These are phyloP conservation scores for Piromyces finnis DNA, from an alignment of 192 early-diverging fungal genomes.

Conservation along the genomic window DNA sequence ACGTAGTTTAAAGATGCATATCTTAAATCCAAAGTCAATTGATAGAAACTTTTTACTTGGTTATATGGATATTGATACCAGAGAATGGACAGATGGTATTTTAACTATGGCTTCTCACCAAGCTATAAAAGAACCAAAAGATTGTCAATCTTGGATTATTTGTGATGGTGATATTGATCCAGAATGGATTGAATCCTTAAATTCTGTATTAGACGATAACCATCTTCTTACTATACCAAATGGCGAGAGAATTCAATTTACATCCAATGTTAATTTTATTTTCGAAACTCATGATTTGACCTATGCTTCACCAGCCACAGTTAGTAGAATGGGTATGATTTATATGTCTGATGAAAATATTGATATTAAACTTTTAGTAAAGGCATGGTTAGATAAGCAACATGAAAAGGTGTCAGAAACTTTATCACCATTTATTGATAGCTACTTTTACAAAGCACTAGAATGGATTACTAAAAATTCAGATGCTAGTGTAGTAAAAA, in stretches of 20 bases:
- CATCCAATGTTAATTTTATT: slow-evolving; percentile 38
- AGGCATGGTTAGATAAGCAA: slow-evolving; percentile 17
- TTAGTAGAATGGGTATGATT: slow-evolving; percentile 48
- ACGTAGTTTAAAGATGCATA: slow-evolving; percentile 16
- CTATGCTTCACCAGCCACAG: slow-evolving; percentile 40
- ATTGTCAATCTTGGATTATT: slow-evolving; percentile 33
- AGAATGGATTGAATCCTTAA: slow-evolving; percentile 39
- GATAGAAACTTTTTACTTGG: slow-evolving; percentile 26
- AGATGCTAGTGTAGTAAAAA: slow-evolving; percentile 20
- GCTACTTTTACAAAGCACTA: slow-evolving; percentile 18
- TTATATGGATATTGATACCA: slow-evolving; percentile 37
- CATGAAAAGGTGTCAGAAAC: slow-evolving; percentile 5
- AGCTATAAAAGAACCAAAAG: slow-evolving; percentile 25
- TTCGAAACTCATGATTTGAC: slow-evolving; percentile 41
- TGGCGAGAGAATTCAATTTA: slow-evolving; percentile 43
- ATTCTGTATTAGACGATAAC: slow-evolving; percentile 42
- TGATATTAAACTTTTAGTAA: slow-evolving; percentile 17
- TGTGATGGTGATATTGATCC: slow-evolving; percentile 43
- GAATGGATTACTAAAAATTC: slow-evolving; percentile 20
- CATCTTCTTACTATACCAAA: slow-evolving; percentile 37
- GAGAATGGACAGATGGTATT: slow-evolving; percentile 41
- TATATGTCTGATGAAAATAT: slow-evolving; percentile 38
- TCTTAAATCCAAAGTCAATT: slow-evolving; percentile 32
- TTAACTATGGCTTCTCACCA: slow-evolving; percentile 29
- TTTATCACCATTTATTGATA: slow-evolving; percentile 13